Conservation (phyloP, 2,329 filamentous ascomycete species). For the Diaporthe amygdali region DNA sequence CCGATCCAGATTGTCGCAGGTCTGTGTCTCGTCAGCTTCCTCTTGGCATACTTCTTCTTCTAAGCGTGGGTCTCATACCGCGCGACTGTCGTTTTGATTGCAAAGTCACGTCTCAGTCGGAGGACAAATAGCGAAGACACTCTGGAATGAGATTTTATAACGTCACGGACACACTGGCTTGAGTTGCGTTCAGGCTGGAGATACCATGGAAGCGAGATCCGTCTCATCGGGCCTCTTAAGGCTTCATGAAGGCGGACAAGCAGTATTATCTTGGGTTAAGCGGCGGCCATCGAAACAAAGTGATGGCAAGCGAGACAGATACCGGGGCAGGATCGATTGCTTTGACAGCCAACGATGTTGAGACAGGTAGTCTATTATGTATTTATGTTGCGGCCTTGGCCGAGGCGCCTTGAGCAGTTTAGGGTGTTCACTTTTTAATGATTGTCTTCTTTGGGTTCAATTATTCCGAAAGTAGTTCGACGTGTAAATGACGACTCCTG, state of each 20-base stretch:
- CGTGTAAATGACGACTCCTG: too few relatives aligned
- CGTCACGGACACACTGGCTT: neutral
- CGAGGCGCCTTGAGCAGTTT: neutral
- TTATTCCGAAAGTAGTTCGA: neutral
- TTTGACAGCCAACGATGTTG: neutral
- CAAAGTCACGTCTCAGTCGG: neutral
- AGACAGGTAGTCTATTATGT: constrained; percentile 1
- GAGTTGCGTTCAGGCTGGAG: constrained; percentile 2
- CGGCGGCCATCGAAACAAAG: neutral
- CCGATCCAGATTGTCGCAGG: constrained; percentile 84
- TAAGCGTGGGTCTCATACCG: constrained; percentile 46
- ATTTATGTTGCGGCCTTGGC: constrained; percentile 3
- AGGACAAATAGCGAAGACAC: neutral
- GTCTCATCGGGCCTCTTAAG: neutral
- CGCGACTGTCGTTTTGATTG: neutral
- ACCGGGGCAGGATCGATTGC: neutral
- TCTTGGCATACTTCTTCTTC: constrained; percentile 96
- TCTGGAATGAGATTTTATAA: neutral
- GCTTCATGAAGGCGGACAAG: neutral
- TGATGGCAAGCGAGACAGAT: neutral
- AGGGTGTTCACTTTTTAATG: constrained; percentile 9
- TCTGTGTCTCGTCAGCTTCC: constrained; percentile 87
- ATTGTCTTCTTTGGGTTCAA: neutral
- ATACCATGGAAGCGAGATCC: constrained; percentile 12
- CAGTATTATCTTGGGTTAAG: neutral